phyloP scores from a whole-genome alignment of 768 basidiomycete species.

The Floccularia luteovirens region DNA sequence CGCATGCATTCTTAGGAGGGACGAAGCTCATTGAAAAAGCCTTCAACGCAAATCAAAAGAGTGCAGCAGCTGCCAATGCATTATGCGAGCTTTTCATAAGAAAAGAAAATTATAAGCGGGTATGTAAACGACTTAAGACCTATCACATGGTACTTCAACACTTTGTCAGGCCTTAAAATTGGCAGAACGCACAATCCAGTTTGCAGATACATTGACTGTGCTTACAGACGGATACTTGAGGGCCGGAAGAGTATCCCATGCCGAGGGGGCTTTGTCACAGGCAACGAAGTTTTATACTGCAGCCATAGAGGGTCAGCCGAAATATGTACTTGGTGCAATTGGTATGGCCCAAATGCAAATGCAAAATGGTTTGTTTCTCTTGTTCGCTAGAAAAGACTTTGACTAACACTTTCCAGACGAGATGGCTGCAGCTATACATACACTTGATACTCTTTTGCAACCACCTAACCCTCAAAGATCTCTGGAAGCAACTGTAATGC shows the following conservation, averaged over 20 bases:
- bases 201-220: conserved; percentile 80
- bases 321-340: conserved; percentile 72
- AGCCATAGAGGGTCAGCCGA: conserved; percentile 62
- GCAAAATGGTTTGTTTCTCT: conserved; percentile 49
- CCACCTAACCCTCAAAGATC: conserved; percentile 57
- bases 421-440: conserved; percentile 78
- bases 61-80: conserved; percentile 77
- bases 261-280: conserved; percentile 52
- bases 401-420: conserved; percentile 46
- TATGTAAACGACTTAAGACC: conserved; percentile 17
- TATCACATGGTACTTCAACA: conserved; percentile 1
- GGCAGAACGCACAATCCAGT: conserved; percentile 91
- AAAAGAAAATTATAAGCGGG: conserved; percentile 58
- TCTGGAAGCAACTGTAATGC: conserved; percentile 80
- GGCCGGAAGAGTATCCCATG: conserved; percentile 76
- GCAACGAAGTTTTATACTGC: conserved; percentile 66
- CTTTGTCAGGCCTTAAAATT: conserved; percentile 72
- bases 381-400: not conserved
- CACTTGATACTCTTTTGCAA: conserved; percentile 71
- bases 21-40: conserved; percentile 69
- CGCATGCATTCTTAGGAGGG: conserved; percentile 52
- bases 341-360: conserved; percentile 87
- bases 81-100: conserved; percentile 74
- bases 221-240: conserved; percentile 83
- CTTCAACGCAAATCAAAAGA: conserved; percentile 74